These are phyloP conservation scores for Daldinia concentrica DNA, from an alignment of 495 filamentous ascomycete genomes.

Conservation along the genomic window DNA sequence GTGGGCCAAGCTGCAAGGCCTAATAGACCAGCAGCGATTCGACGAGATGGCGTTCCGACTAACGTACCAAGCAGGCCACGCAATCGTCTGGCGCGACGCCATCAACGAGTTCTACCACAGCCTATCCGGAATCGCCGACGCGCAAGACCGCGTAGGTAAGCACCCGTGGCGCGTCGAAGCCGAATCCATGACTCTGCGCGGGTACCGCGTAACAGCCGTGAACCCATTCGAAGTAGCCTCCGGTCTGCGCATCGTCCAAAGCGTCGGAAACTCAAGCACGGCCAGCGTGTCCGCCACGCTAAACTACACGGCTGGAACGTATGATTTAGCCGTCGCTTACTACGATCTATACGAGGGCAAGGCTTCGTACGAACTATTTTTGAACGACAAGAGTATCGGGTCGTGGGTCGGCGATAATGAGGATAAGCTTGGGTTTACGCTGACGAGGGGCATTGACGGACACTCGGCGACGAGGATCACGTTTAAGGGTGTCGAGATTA, in stretches of 20 bases:
- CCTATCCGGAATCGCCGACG: constrained; percentile 67
- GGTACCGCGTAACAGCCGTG: constrained; percentile 61
- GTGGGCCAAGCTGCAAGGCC: constrained; percentile 64
- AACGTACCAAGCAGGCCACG: constrained; percentile 72
- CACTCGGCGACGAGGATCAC: constrained; percentile 71
- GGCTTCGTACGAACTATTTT: constrained; percentile 61
- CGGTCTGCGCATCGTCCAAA: constrained; percentile 46
- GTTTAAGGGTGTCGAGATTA: constrained; percentile 60
- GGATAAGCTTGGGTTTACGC: constrained; percentile 63
- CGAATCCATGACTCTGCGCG: constrained; percentile 66
- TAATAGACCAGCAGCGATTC: constrained; percentile 70
- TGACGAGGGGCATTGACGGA: constrained; percentile 66
- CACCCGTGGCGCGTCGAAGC: constrained; percentile 72
- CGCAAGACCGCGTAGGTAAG: constrained; percentile 60
- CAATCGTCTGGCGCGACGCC: constrained; percentile 74
- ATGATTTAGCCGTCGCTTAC: constrained; percentile 72
- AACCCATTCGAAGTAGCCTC: constrained; percentile 67
- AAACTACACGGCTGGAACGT: constrained; percentile 59
- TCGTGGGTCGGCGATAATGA: constrained; percentile 68
- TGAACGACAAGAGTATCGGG: constrained; percentile 63
- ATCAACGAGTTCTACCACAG: constrained; percentile 69
- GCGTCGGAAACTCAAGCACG: constrained; percentile 50
- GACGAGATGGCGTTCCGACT: constrained; percentile 65
- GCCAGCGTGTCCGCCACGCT: constrained; percentile 62
- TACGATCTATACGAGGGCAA: constrained; percentile 68